phyloP scores from a whole-genome alignment of 2,329 filamentous ascomycete species.

The Chrysoporthe deuterocubensis region DNA sequence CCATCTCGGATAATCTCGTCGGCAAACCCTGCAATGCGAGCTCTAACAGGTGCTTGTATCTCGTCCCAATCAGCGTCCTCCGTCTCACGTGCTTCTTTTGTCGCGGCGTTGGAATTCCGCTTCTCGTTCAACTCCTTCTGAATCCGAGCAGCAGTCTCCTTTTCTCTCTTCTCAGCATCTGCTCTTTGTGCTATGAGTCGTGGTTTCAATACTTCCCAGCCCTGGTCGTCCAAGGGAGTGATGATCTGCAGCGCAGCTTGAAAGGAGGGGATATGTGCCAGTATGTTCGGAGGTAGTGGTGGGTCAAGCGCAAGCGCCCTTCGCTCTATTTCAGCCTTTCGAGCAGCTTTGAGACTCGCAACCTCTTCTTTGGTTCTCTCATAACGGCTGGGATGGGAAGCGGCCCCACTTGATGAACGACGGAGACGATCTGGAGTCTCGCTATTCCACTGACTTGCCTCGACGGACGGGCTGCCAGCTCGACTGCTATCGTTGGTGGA shows the following conservation, averaged over 20 bases:
- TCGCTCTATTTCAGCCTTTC: constrained; percentile 72
- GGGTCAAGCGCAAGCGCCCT: constrained; percentile 69
- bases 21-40: constrained; percentile 67
- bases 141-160: constrained; percentile 38
- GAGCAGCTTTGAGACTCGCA: constrained; percentile 64
- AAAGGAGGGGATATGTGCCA: constrained; percentile 74
- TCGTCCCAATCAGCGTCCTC: constrained; percentile 74
- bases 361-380: constrained; percentile 66
- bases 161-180: constrained; percentile 64
- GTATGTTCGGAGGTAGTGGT: constrained; percentile 63
- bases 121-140: constrained; percentile 28
- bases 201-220: constrained; percentile 71
- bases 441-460: constrained; percentile 17
- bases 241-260: constrained; percentile 73
- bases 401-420: constrained; percentile 25
- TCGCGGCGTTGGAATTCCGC: constrained; percentile 33
- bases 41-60: constrained; percentile 67
- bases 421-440: constrained; percentile 30
- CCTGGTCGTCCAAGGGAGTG: constrained; percentile 67
- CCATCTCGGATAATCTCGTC: constrained; percentile 69
- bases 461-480: constrained; percentile 22
- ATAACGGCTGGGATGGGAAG: constrained; percentile 33
- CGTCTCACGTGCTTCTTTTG: constrained; percentile 59
- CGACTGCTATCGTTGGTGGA: constrained; percentile 12
- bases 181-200: constrained; percentile 68